phyloP scores from a whole-genome alignment of 1,139 yeast genomes.

The Scheffersomyces insectosa region DNA sequence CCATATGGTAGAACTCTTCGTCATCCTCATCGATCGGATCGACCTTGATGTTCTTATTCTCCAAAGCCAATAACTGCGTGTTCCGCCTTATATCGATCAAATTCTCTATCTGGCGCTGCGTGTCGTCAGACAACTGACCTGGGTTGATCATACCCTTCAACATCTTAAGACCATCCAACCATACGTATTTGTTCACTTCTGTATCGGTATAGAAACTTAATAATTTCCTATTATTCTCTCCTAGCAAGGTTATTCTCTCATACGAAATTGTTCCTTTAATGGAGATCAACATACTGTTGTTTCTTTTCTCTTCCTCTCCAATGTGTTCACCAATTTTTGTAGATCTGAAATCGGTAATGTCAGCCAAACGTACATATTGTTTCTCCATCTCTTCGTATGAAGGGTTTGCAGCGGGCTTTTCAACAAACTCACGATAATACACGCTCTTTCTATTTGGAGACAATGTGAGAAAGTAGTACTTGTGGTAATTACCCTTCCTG shows the following conservation, averaged over 20 bases:
- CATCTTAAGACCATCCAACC: conserved; percentile 81
- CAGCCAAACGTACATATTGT: conserved; percentile 31
- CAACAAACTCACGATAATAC: conserved; percentile 59
- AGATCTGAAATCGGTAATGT: conserved; percentile 43
- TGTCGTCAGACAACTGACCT: conserved; percentile 53
- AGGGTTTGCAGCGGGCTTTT: conserved; percentile 51
- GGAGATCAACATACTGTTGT: conserved; percentile 45
- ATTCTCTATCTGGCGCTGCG: conserved; percentile 57
- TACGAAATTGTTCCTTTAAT: conserved; percentile 56
- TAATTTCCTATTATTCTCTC: conserved; percentile 39
- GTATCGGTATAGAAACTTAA: conserved; percentile 71
- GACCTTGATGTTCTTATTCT: conserved; percentile 23
- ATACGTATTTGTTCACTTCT: conserved; percentile 65
- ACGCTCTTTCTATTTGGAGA: conserved; percentile 72
- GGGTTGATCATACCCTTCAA: conserved; percentile 39
- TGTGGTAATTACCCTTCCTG: conserved; percentile 22
- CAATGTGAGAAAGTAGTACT: conserved; percentile 59
- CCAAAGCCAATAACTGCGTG: conserved; percentile 64
- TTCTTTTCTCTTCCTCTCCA: conserved; percentile 40
- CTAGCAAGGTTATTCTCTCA: conserved; percentile 53
- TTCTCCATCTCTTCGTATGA: conserved; percentile 54
- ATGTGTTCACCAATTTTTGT: conserved; percentile 43
- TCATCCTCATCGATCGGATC: conserved; percentile 28
- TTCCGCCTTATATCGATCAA: conserved; percentile 62
- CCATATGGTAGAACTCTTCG: conserved; percentile 40